Base-by-base conservation (phyloP, 257 asterid genomes). In the Salvia miltiorrhiza region DNA sequence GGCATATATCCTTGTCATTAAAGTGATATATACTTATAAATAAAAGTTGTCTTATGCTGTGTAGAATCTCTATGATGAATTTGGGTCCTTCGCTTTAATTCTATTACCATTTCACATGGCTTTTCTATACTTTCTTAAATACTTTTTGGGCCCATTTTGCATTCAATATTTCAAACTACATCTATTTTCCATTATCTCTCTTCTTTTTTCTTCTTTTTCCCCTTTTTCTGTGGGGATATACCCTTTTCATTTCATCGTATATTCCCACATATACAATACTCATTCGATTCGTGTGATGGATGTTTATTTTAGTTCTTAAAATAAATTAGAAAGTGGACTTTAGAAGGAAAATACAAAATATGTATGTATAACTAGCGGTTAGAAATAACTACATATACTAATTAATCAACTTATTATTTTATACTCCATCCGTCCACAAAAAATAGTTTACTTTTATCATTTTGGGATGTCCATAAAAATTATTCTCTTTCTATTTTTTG, bases 1-100 rank as follows among this genome's bases (percentile, higher is more conserved):
- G 3, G 20, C 24, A 59, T 26, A 60, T 37, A 62, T 26, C 65
- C 52, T 33, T 50, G 41, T 65, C 52, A 64, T 64, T 49, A 65
- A 41, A 40, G 77, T 58, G 62, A 54, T 26, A 23, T 24, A 28
- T 71, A n/a, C 60, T 37, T 64, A 40, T 52, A 55, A 76, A 68
- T 62, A 39, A 30, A 70, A 68, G 47, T 63, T 73, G 78, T 73
- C 76, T 62, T 45, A 68, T 73, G 78, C 69, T 63, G 61, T 55
- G 62, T 40, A 63, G 77, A 69, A 73, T 78, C 73, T 78, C 28
- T 55, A 73, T 63, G 55, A 78, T 73, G 76, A 63, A 37, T 58
- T 48, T 73, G 65, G 78, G 53, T 53, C 53, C 20, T 52, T 35
- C 23, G 40, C 77, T 63, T 73, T 63, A 63, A 63, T 73, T 71